Percentiles rank a stretch among this genome's conserved stretches.
Evolutionary conservation across 202 grass and related monocot genomes (phyloP).

Genomic region (Setaria viridis): DNA sequence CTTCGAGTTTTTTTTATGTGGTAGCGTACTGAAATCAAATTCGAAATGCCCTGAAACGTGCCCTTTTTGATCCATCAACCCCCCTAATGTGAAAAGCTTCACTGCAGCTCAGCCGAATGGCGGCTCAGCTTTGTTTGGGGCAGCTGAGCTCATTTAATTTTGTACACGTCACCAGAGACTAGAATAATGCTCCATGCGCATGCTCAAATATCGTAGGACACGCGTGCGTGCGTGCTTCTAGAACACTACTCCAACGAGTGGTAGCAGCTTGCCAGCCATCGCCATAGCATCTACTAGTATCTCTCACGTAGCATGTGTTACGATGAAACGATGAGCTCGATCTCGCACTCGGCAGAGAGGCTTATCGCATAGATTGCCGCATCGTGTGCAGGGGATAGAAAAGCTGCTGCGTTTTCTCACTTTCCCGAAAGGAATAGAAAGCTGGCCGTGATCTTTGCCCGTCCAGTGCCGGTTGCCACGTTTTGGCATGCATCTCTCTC

Average conservation of each 20-base stretch:
- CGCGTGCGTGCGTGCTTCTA: not conserved
- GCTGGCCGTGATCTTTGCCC: not conserved
- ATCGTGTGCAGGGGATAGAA: not conserved
- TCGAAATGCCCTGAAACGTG: constrained; percentile 2
- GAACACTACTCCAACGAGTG: not conserved
- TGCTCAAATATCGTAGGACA: not conserved
- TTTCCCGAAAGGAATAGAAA: not conserved
- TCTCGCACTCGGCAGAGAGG: not conserved
- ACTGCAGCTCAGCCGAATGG: not conserved
- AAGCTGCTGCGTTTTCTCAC: not conserved
- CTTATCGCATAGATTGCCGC: not conserved
- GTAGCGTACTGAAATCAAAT: not conserved
- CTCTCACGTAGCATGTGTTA: not conserved
- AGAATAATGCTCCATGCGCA: not conserved
- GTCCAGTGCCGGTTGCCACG: not conserved
- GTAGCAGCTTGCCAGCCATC: not conserved
- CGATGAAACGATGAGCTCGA: not conserved
- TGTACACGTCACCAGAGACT: constrained; percentile 8
- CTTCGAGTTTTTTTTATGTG: not conserved
- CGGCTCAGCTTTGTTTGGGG: not conserved
- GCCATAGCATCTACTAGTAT: not conserved
- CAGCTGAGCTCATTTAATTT: not conserved
- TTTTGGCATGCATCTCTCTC: constrained; percentile 1
- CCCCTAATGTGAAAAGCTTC: constrained; percentile 13
- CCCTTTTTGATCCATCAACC: not conserved